Percentiles rank a stretch among this genome's conserved stretches.
phyloP scores from a whole-genome alignment of 2,329 filamentous ascomycete species.

The Fusarium succisae region DNA sequence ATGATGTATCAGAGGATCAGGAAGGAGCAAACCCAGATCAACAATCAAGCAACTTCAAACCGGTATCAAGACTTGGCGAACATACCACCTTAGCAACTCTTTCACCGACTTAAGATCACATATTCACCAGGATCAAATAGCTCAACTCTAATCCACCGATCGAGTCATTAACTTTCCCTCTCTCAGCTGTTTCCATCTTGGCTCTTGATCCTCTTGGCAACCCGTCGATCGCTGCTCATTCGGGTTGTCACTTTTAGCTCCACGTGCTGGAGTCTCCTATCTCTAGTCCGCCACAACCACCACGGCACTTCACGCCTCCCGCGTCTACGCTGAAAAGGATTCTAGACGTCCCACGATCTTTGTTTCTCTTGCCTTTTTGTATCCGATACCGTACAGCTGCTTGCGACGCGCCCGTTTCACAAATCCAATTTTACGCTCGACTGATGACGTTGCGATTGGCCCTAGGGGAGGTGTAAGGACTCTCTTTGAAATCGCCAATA shows the following conservation, averaged over 20 bases:
- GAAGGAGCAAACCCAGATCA: conserved; percentile 25
- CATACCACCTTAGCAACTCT: not conserved
- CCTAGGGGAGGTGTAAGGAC: conserved; percentile 25
- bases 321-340: conserved; percentile 14
- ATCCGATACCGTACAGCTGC: conserved; percentile 7
- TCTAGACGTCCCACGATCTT: conserved; percentile 34
- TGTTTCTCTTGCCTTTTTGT: conserved; percentile 7
- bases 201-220: conserved; percentile 3
- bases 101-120: not conserved
- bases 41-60: conserved; percentile 24
- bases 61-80: conserved; percentile 1
- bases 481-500: conserved; percentile 30
- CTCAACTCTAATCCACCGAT: not conserved
- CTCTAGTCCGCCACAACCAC: conserved; percentile 35
- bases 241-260: conserved; percentile 36
- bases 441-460: conserved; percentile 43
- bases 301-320: conserved; percentile 29
- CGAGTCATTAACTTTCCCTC: conserved; percentile 7
- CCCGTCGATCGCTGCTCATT: conserved; percentile 40
- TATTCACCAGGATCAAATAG: not conserved
- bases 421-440: conserved; percentile 10
- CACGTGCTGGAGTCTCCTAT: conserved; percentile 43
- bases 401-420: conserved; percentile 16
- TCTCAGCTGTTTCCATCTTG: not conserved
- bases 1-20: conserved; percentile 30